Evolutionary conservation across 23 red algal species (phyloP).

Genomic region (Gracilariopsis chorda): DNA sequence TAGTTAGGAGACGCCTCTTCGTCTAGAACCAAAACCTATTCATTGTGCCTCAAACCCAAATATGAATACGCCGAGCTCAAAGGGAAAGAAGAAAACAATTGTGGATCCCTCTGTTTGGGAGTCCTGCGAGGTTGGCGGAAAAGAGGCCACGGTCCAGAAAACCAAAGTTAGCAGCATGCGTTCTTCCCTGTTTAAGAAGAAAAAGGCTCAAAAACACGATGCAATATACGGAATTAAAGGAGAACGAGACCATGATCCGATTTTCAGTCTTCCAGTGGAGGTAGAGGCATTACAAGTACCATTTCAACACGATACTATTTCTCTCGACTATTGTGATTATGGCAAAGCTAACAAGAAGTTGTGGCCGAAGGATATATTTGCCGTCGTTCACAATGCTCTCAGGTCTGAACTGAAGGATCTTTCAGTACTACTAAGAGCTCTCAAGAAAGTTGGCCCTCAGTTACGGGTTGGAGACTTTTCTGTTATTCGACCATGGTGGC

Average conservation of each 20-base stretch:
- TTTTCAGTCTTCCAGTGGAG: slow-evolving; percentile 18
- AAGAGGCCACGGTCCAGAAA: slow-evolving; percentile 5
- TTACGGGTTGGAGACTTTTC: slow-evolving; percentile 34
- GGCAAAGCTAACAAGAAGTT: slow-evolving; percentile 46
- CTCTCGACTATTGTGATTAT: slow-evolving; percentile 36
- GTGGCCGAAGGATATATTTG: slow-evolving; percentile 63
- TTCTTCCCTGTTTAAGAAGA: slow-evolving; percentile 45
- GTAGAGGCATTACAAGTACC: slow-evolving; percentile 10
- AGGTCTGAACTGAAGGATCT: slow-evolving; percentile 50
- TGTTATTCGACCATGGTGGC: slow-evolving; percentile 50
- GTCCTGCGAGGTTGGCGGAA: slow-evolving; percentile 31
- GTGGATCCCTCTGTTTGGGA: slow-evolving; percentile 54
- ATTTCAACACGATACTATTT: slow-evolving; percentile 27
- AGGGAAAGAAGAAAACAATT: background rate
- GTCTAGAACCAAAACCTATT: no score
- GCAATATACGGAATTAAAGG: background rate
- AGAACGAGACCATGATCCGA: background rate
- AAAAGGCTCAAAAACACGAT: background rate
- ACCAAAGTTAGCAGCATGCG: slow-evolving; percentile 46
- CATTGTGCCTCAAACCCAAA: background rate
- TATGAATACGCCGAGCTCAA: background rate
- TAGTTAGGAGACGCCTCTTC: no score
- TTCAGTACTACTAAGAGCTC: background rate
- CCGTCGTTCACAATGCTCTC: slow-evolving; percentile 36
- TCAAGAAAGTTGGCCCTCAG: slow-evolving; percentile 18